Percentiles rank a stretch among this genome's conserved stretches.
These are phyloP conservation scores for Wickerhamomyces mucosus DNA, from an alignment of 805 yeast species.

Conservation along the genomic window DNA sequence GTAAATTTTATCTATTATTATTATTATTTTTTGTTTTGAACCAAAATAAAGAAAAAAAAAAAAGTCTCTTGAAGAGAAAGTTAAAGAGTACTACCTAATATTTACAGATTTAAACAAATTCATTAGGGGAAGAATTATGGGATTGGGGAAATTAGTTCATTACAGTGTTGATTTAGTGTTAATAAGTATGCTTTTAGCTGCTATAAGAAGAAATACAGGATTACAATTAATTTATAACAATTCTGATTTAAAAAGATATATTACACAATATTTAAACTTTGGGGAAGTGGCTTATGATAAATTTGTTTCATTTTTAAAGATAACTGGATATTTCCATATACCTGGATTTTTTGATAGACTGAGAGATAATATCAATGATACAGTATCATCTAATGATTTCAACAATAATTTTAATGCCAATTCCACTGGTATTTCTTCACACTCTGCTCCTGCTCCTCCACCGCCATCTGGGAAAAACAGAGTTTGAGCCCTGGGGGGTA, in stretches of 20 bases:
- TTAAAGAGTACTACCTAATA: no score
- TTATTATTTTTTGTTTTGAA: no score
- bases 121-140: neutral
- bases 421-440: no score
- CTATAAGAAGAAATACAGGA: slow-evolving; percentile 79
- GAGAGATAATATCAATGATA: neutral
- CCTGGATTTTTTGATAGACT: slow-evolving; percentile 9
- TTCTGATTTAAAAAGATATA: slow-evolving; percentile 33
- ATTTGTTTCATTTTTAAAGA: slow-evolving; percentile 33
- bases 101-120: no score
- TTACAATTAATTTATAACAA: slow-evolving; percentile 28
- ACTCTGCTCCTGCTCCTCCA: no score
- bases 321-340: slow-evolving; percentile 36
- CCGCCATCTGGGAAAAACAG: no score
- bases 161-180: slow-evolving; percentile 69
- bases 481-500: no score
- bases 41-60: no score
- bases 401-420: no score
- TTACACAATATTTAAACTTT: slow-evolving; percentile 42
- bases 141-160: slow-evolving; percentile 51
- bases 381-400: no score
- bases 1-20: no score
- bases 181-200: slow-evolving; percentile 76
- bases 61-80: no score
- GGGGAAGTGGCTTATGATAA: slow-evolving; percentile 54